A percentile compares a stretch with the other conserved stretches of the same genome.
Conservation (phyloP, 139 green algal species). For the Auxenochlorella pyrenoidosa region DNA sequence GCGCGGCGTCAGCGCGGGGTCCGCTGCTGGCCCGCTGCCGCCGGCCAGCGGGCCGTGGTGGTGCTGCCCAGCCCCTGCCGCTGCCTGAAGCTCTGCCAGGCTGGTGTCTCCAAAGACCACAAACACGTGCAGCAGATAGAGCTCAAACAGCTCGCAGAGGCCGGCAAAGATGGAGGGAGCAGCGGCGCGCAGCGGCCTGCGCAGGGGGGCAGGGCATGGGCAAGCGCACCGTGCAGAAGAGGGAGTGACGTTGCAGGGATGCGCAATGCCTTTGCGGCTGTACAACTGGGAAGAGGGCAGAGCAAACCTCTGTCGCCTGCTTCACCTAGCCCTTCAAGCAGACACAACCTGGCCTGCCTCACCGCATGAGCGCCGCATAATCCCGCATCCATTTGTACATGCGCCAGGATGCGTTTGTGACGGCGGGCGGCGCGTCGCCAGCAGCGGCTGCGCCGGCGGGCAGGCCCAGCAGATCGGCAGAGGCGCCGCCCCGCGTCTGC, state of each 20-base stretch:
- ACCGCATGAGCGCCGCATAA: constrained; percentile 63
- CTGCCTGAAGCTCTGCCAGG: constrained; percentile 38
- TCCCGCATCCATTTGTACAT: constrained; percentile 56
- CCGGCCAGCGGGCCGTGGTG: background rate
- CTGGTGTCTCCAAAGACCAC: constrained; percentile 48
- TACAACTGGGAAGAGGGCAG: too few species aligned
- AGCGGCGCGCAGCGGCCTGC: constrained; percentile 47
- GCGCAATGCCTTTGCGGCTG: background rate
- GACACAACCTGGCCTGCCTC: background rate
- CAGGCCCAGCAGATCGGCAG: background rate
- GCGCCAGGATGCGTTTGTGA: constrained; percentile 53
- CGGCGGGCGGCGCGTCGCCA: background rate
- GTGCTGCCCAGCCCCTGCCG: background rate
- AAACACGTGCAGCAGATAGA: constrained; percentile 61
- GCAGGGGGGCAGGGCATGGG: background rate
- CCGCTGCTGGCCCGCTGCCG: background rate
- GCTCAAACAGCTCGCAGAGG: constrained; percentile 61
- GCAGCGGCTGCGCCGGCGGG: background rate
- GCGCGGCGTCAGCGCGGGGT: constrained; percentile 36
- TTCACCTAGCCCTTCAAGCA: background rate
- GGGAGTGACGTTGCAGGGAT: background rate
- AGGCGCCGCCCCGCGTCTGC: background rate
- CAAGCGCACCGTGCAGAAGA: background rate
- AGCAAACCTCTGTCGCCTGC: background rate
- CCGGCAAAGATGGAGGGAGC: constrained; percentile 48